Evolutionary conservation across 2,329 filamentous ascomycete genomes (phyloP).

Genomic region (Claviceps sorghi): DNA sequence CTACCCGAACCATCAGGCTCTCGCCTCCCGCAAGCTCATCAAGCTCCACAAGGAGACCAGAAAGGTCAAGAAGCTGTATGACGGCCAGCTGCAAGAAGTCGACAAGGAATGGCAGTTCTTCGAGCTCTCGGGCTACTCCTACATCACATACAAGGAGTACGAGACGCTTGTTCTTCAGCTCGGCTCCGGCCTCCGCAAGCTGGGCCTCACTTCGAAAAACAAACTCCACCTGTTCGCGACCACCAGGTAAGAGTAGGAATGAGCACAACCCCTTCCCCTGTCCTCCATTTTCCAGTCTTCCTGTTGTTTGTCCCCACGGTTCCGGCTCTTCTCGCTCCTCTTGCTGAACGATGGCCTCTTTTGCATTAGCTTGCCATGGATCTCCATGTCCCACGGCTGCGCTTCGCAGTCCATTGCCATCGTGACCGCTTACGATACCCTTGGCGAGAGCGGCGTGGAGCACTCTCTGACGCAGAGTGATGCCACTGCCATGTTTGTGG

Average conservation of each 20-base stretch:
- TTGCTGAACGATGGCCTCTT: not conserved
- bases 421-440: constrained; percentile 88
- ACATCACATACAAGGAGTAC: constrained; percentile 67
- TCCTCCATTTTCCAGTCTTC: not conserved
- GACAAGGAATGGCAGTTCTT: constrained; percentile 89
- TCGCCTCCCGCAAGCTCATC: constrained; percentile 60
- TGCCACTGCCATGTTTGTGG: constrained; percentile 72
- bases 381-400: constrained; percentile 63
- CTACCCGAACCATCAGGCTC: constrained; percentile 47
- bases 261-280: not conserved
- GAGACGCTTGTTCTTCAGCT: constrained; percentile 53
- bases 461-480: constrained; percentile 75
- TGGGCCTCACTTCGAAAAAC: constrained; percentile 54
- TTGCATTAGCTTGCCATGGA: constrained; percentile 55
- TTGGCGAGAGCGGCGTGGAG: constrained; percentile 69
- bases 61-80: constrained; percentile 77
- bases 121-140: constrained; percentile 65
- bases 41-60: constrained; percentile 71
- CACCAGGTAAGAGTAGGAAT: constrained; percentile 44
- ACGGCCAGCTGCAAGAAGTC: constrained; percentile 63
- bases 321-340: not conserved
- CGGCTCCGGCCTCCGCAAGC: constrained; percentile 57
- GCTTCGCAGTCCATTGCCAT: constrained; percentile 78
- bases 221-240: constrained; percentile 70
- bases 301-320: not conserved